Evolutionary conservation across 2,329 filamentous ascomycete genomes (phyloP).

Genomic region (Colletotrichum sp.): DNA sequence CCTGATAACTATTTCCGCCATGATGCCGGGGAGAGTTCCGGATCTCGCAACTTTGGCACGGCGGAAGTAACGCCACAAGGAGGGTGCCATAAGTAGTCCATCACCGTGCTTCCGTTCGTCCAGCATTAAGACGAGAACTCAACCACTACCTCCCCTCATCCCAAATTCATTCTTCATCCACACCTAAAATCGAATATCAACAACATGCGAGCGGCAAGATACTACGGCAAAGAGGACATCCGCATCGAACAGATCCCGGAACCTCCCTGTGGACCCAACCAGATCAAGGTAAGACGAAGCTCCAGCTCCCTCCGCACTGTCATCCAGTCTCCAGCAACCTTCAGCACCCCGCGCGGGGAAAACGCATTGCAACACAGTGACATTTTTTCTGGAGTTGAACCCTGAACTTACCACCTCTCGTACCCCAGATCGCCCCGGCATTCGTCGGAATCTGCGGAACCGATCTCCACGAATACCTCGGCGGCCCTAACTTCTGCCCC

Average conservation of each 20-base stretch:
- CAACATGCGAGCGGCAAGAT: slow-evolving; percentile 58
- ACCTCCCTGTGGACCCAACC: slow-evolving; percentile 50
- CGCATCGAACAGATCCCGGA: slow-evolving; percentile 56
- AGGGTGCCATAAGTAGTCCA: not conserved
- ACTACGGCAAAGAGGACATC: slow-evolving; percentile 60
- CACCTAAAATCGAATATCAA: not conserved
- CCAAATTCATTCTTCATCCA: not conserved
- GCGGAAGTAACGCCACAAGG: slow-evolving; percentile 1
- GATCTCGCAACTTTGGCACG: not conserved
- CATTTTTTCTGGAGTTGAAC: not conserved
- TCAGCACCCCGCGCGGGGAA: not conserved
- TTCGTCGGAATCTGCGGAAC: slow-evolving; percentile 39
- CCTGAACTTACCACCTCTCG: not conserved
- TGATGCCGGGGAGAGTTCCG: not conserved
- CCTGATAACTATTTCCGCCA: slow-evolving; percentile 5
- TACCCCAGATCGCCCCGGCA: slow-evolving; percentile 28
- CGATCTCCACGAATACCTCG: slow-evolving; percentile 36
- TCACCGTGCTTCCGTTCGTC: not conserved
- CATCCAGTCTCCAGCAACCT: not conserved
- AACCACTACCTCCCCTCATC: not conserved
- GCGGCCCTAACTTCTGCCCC: slow-evolving; percentile 33
- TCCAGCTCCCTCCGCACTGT: not conserved
- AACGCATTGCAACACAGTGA: not conserved
- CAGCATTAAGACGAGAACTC: not conserved
- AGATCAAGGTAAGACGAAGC: slow-evolving; percentile 41